Conservation (phyloP, 192 early-diverging fungal species). For the Oehlia diaphana region DNA sequence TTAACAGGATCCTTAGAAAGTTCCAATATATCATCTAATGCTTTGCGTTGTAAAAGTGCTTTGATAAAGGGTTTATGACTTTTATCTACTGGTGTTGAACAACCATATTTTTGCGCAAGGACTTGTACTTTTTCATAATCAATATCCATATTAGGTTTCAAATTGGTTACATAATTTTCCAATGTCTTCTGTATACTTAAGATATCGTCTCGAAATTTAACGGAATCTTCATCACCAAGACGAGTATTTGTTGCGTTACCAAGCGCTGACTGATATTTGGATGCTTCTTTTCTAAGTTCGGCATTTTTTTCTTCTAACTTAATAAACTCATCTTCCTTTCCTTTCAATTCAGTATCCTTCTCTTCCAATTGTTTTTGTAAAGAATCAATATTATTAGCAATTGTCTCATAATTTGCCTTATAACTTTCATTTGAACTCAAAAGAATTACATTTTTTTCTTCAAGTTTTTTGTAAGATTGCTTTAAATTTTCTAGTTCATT, state of each 20-base stretch:
- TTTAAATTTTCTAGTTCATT: too few relatives aligned
- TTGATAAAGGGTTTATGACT: background rate
- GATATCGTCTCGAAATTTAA: background rate
- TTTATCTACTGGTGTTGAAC: background rate
- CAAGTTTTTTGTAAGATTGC: too few relatives aligned
- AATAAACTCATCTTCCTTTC: background rate
- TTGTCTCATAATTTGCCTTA: too few relatives aligned
- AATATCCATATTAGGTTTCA: background rate
- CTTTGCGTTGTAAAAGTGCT: background rate
- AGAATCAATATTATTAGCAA: background rate
- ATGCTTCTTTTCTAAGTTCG: slow-evolving; percentile 11
- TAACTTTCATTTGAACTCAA: too few relatives aligned
- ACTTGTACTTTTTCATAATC: background rate
- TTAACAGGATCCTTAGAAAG: background rate
- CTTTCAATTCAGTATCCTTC: background rate
- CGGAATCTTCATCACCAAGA: background rate
- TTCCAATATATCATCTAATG: background rate
- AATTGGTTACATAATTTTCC: background rate
- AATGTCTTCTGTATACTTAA: background rate
- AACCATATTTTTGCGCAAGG: background rate
- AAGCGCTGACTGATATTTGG: slow-evolving; percentile 1
- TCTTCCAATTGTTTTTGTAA: background rate
- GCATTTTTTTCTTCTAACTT: background rate
- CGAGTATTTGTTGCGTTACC: background rate
- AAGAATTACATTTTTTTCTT: too few relatives aligned